phyloP scores from a whole-genome alignment of 345 rosid genomes.

The Acer negundo region DNA sequence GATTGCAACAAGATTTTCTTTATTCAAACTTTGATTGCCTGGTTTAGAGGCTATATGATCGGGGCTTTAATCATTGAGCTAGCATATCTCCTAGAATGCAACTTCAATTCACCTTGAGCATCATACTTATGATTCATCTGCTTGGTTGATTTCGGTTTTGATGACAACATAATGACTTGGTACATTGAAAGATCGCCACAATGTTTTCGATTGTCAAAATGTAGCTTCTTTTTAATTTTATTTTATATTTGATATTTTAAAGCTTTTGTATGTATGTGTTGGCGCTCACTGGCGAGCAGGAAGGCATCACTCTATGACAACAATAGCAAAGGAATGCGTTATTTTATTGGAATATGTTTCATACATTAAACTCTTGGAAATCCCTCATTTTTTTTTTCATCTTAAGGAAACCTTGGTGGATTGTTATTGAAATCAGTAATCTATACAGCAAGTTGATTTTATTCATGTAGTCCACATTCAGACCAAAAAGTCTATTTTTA shows the following conservation, averaged over 20 bases:
- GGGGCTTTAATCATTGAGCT: neutral
- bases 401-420: neutral
- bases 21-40: neutral
- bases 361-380: neutral
- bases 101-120: neutral
- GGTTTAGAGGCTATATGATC: neutral
- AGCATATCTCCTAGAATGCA: slow-evolving; percentile 8
- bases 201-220: neutral
- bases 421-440: neutral
- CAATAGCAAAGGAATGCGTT: neutral
- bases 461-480: neutral
- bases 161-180: neutral
- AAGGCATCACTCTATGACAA: neutral
- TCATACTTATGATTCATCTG: neutral
- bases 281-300: neutral
- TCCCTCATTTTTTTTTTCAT: neutral
- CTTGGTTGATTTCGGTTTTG: neutral
- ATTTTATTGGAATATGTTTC: neutral
- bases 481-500: neutral
- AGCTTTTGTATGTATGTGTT: neutral
- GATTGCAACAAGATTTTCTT: neutral
- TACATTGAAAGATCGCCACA: neutral
- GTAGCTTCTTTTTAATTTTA: neutral
- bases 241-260: neutral
- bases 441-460: neutral